These are phyloP conservation scores for Rosa persica DNA, from an alignment of 306 rosid genomes.

Conservation along the genomic window DNA sequence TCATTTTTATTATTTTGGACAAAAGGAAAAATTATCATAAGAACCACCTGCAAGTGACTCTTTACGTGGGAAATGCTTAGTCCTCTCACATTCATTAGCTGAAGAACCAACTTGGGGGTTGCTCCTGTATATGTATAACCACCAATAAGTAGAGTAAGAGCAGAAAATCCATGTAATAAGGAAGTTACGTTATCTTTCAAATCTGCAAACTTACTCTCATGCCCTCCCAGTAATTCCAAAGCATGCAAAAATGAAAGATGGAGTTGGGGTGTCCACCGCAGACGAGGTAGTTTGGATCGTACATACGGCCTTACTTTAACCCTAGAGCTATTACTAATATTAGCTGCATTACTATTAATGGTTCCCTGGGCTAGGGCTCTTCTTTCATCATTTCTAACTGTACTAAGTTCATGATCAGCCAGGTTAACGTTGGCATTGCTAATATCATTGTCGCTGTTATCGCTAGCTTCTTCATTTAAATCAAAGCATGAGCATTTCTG, in stretches of 20 bases:
- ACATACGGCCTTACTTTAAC: slow-evolving; percentile 60
- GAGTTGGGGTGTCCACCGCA: slow-evolving; percentile 89
- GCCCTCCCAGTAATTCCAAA: slow-evolving; percentile 79
- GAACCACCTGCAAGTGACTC: slow-evolving; percentile 88
- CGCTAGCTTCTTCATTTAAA: slow-evolving; percentile 61
- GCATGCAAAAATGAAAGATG: slow-evolving; percentile 77
- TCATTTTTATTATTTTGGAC: background rate
- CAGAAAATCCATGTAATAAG: background rate
- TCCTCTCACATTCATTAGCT: slow-evolving; percentile 89
- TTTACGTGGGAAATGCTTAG: slow-evolving; percentile 91
- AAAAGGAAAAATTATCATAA: background rate
- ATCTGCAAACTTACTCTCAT: slow-evolving; percentile 61
- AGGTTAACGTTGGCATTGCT: background rate
- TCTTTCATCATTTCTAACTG: background rate
- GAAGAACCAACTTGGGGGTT: slow-evolving; percentile 83
- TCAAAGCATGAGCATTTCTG: slow-evolving; percentile 55
- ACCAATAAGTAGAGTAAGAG: background rate
- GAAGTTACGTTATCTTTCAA: background rate
- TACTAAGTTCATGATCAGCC: background rate
- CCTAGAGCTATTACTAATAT: slow-evolving; percentile 4
- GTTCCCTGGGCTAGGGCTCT: background rate
- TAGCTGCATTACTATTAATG: slow-evolving; percentile 11
- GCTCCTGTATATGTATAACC: slow-evolving; percentile 53
- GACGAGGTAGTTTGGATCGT: slow-evolving; percentile 82
- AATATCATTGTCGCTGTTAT: background rate